Evolutionary conservation across 1,139 yeast genomes (phyloP), one percentile per base, ranked within the genome.

Genomic region (Saccharomyces hybrid): DNA sequence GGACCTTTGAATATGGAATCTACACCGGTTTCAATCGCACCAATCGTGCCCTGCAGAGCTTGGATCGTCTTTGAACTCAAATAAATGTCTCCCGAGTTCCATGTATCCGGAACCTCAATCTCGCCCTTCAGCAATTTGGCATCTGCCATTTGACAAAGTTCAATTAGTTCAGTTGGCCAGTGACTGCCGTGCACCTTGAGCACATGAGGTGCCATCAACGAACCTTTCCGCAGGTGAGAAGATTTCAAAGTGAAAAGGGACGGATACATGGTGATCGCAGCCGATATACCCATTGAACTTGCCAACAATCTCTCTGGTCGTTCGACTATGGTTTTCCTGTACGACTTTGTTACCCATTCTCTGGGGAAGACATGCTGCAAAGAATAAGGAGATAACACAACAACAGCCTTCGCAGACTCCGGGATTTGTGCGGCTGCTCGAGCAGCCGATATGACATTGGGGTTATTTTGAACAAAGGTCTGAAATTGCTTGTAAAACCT

Each of bases 71-170:
- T 80, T 7, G 85, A 82, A 5, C 84, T 80, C 56, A 88, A 70
- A 65, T 88, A 88, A 47, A 88, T 86, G 66, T 88, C 96, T 6
- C 95, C 95, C 3, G 86, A 79, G 58, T 88, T 87, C 95, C 96
- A 88, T 54, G 79, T 82, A 20, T 79, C 82, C 0, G 96, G 95
- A 1, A 88, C 91, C 67, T 88, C 96, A 9, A 87, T 62, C 61
- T 82, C 73, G 30, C 81, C 79, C 3, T 74, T 70, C n/a, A 70
- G 71, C 52, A 87, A 73, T 65, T 83, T 84, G 0, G 70, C 78
- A 50, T 78, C 80, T 30, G 88, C 81, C 42, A 78, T 81, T 32
- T 75, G 68, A 67, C 95, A 86, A 38, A 87, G 69, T 54, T 80
- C 78, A 59, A 79, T 74, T 38, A 88, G 71, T 57, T 78, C 75